phyloP scores from a whole-genome alignment of 768 basidiomycete genomes.

The Cystobasidium ongulense region DNA sequence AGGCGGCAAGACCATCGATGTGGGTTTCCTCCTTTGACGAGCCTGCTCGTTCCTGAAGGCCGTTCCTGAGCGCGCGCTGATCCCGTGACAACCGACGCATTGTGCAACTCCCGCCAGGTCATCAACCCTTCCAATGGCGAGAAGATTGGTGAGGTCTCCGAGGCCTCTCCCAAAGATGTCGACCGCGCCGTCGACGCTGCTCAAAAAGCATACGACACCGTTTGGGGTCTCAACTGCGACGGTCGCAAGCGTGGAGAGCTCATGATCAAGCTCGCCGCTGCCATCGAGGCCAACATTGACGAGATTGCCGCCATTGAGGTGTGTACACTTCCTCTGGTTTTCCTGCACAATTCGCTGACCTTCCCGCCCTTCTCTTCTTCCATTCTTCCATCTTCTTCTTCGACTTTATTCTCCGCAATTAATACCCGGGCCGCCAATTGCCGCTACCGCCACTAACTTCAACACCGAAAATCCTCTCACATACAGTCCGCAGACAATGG shows the following conservation, averaged over 20 bases:
- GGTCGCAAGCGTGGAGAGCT: constrained; percentile 54
- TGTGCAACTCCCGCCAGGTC: no score
- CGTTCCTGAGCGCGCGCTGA: not conserved
- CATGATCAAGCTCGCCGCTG: constrained; percentile 57
- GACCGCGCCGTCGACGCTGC: constrained; percentile 54
- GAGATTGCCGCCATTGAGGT: constrained; percentile 36
- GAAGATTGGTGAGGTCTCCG: constrained; percentile 49
- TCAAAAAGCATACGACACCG: constrained; percentile 56
- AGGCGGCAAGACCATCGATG: constrained; percentile 59
- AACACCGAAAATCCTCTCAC: not conserved
- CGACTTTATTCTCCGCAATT: not conserved
- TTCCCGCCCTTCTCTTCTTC: not conserved
- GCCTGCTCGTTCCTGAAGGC: constrained; percentile 47
- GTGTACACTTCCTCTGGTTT: not conserved
- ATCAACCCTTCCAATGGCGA: constrained; percentile 57
- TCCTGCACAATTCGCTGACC: not conserved
- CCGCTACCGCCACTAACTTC: not conserved
- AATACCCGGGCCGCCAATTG: not conserved
- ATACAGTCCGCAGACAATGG: constrained; percentile 51
- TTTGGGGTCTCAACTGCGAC: constrained; percentile 61
- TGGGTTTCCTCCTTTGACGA: constrained; percentile 49
- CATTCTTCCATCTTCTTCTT: not conserved
- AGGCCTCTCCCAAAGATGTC: constrained; percentile 55
- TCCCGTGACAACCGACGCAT: constrained; percentile 28
- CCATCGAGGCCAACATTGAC: constrained; percentile 54